Base-by-base conservation (phyloP, 345 rosid genomes). In the Eucalyptus shirleyi region DNA sequence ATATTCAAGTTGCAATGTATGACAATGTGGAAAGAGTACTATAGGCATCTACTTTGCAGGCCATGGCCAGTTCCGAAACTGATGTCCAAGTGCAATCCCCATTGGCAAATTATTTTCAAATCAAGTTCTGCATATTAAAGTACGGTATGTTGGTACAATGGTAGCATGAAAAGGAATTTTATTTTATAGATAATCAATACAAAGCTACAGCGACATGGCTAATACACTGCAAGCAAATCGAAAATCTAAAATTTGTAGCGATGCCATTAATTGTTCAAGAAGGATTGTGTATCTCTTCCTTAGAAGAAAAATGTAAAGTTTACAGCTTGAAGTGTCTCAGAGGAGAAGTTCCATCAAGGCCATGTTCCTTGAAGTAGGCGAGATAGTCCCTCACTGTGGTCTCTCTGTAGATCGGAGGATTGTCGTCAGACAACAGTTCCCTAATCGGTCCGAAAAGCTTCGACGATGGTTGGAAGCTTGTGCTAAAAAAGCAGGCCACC, bases 391-490 rank as follows among this genome's bases (percentile, higher is more conserved):
- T 21, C 4, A 92, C 62, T 3, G 92, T 89, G 83, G 90, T 91
- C 42, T 92, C 93, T 50, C 88, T 62, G 86, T 93, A 94, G 15
- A 90, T 62, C 32, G 94, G 92, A 4, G 95, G 94, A 34, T 90
- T 90, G 44, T 93, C 90, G 34, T 93, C 92, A 4, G 94, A 93
- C 55, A 92, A 32, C 59, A 93, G 30, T 18, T 94, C 94, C 44
- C 87, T 88, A 28, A 93, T 94, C 7, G 92, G 94, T 4, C 93
- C 93, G 37, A 89, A 89, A 45, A 77, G 42, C 81, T 88, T 91
- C 3, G 59, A 50, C 4, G 69, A 89, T 32, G 86, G 92, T 86
- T 51, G 28, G 51, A 88, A 47, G 88, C 26, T 6, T 5, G 91
- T 87, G 87, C 83, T 88, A 88, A 93, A 94, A 45, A 94, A 92